These are phyloP conservation scores for Soucietia sequanensis DNA, from an alignment of 805 yeast genomes.

Conservation along the genomic window DNA sequence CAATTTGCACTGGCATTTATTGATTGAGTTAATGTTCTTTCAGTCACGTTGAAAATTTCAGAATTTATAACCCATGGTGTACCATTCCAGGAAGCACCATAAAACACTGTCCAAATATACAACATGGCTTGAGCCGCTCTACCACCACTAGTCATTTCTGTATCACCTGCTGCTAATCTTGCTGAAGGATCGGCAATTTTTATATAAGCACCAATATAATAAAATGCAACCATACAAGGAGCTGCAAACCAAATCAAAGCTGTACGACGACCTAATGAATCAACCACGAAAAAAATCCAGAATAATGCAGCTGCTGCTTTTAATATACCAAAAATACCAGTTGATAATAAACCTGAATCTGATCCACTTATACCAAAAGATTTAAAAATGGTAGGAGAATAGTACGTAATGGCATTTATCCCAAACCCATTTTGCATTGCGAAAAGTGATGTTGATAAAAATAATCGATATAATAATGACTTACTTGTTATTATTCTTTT, in stretches of 20 bases:
- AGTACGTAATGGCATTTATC: conserved; percentile 51
- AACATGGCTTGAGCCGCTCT: conserved; percentile 45
- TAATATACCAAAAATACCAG: conserved; percentile 53
- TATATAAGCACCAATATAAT: conserved; percentile 49
- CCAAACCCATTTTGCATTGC: conserved; percentile 48
- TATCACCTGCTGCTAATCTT: conserved; percentile 18
- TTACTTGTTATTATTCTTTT: conserved; percentile 28
- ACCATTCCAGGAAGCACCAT: conserved; percentile 46
- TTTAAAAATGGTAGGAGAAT: conserved; percentile 51
- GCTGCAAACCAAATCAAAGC: conserved; percentile 37
- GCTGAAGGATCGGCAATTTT: conserved; percentile 32
- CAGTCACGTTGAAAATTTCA: conserved; percentile 45
- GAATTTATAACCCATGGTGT: conserved; percentile 48
- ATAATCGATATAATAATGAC: conserved; percentile 32
- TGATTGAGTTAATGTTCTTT: conserved; percentile 42
- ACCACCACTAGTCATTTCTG: conserved; percentile 31
- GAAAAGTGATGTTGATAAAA: conserved; percentile 37
- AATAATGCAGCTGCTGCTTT: conserved; percentile 44
- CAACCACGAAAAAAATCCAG: conserved; percentile 48
- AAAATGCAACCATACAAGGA: conserved; percentile 44
- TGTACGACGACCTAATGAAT: conserved; percentile 44
- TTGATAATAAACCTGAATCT: conserved; percentile 46
- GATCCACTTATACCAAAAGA: conserved; percentile 48
- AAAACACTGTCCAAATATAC: conserved; percentile 47
- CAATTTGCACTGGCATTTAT: conserved; percentile 46